Evolutionary conservation across 331 rosid genomes (phyloP), one percentile per base, ranked within the genome.

Genomic region (Stylosanthes scabra): DNA sequence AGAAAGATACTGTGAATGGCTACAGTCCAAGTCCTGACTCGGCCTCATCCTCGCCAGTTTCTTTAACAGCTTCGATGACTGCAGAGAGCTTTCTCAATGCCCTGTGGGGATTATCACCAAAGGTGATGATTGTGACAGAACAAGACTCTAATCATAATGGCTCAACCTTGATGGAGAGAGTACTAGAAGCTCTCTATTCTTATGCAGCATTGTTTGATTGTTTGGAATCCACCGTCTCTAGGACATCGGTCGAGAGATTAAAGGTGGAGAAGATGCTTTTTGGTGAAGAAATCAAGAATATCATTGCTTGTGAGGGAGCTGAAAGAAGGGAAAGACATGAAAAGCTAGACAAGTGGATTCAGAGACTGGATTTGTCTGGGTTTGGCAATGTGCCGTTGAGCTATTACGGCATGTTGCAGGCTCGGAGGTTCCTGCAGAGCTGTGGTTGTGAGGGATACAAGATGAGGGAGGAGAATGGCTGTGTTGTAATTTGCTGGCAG

Each of bases 251-350:
- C 72, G 98, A 93, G 71, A 93, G 97, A 80, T 39, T 87, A n/a
- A 93, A 87, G 88, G 77, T 93, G 59, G 97, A 93, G 87, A 93
- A 90, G 86, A 88, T 93, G 97, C 79, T 89, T 6, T 87, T 93
- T 10, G 97, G 96, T 37, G 96, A 88, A 78, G 93, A 93, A 80
- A 93, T 89, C 31, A 93, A 90, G 83, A 90, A 84, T 88, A 93
- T 93, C 12, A 81, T 93, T 28, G 92, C 98, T 9, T 93, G 98
- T 60, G 98, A 93, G 74, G 98, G 98, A 54, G 74, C 69, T 51
- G 97, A 90, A 65, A 87, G 98, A 79, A 90, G 77, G 67, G 97
- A 90, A 72, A 83, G 98, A 56, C 98, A 93, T 46, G 98, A 90
- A 52, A 93, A 87, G 79, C 85, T 81, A 3, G 93, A 86, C 11